Base-by-base conservation (phyloP, 208 protist species). In the Leptomonas pyrrhocoris region DNA sequence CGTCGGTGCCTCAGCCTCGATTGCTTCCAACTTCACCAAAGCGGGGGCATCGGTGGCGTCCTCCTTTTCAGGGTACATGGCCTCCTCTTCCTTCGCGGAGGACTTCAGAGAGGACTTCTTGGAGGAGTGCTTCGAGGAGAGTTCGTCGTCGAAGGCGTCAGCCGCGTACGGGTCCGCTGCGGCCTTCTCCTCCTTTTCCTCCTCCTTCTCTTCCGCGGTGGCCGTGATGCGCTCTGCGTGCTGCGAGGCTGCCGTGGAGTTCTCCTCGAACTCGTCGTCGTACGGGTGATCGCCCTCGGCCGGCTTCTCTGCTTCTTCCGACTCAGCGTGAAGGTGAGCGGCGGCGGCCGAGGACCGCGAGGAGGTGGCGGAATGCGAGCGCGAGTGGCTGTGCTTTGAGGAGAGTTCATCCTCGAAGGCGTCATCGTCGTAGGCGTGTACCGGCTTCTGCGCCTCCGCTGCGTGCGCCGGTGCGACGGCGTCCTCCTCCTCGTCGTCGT, bases 91-190 rank as follows among this genome's bases (percentile, higher is more conserved):
- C 9, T 15, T 7, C 9, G 6, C 28, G 15, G 6, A 18, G 9
- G 6, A 23, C 28, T 4, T 19, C 2, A 12, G 19, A 28, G 45
- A 62, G 25, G 15, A 21, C 34, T 3, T 50, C n/a, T 13, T 21
- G 25, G 62, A 45, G 53, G 57, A 63, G 30, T 71, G 49, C 40
- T 62, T 70, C 11, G 27, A 45, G 18, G 64, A 45, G 15, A 61
- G 43, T 1, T 77, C 76, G 18, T 73, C 75, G 23, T 81, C 68
- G 45, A 80, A 79, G 57, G 71, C 57, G 55, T 83, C 63, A 16
- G 78, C 68, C 2, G 69, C 54, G 48, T 79, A 64, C 2, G 48
- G 62, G 30, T 80, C 61, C 53, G 11, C 30, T 30, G 25, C 21
- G 5, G 11, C 28, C 9, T 18, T 21, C 0, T 49, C 45, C 25